These are phyloP conservation scores for Scedosporium aurantiacum DNA, from an alignment of 2,329 filamentous ascomycete species.

Conservation along the genomic window DNA sequence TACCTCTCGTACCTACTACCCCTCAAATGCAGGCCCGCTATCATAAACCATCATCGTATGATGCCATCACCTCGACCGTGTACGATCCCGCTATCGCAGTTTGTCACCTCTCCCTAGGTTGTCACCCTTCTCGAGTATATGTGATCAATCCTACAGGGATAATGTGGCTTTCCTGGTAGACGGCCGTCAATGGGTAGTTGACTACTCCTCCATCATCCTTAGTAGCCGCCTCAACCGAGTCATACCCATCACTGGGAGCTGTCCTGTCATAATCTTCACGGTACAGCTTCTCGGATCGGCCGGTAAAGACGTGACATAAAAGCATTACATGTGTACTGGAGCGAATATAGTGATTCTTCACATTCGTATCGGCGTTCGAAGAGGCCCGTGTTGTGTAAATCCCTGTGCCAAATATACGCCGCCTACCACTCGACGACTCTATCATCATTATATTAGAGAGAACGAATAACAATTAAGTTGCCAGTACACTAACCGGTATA, in stretches of 20 bases:
- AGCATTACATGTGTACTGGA: background rate
- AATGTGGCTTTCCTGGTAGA: background rate
- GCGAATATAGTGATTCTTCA: background rate
- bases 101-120: background rate
- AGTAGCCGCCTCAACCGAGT: background rate
- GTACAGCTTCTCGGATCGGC: background rate
- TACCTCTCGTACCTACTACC: too few relatives aligned
- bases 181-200: background rate
- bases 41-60: too few relatives aligned
- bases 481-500: background rate
- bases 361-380: background rate
- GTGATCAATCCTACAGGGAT: background rate
- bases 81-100: too few relatives aligned
- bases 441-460: background rate
- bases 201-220: background rate
- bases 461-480: background rate
- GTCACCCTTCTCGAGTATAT: background rate
- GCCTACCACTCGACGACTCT: background rate
- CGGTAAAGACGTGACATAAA: background rate
- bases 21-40: too few relatives aligned
- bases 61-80: too few relatives aligned
- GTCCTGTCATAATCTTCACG: background rate
- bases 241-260: background rate
- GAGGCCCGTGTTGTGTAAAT: background rate
- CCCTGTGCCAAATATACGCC: background rate